phyloP scores from a whole-genome alignment of 176 grass and related monocot genomes.

The Avena eriantha region DNA sequence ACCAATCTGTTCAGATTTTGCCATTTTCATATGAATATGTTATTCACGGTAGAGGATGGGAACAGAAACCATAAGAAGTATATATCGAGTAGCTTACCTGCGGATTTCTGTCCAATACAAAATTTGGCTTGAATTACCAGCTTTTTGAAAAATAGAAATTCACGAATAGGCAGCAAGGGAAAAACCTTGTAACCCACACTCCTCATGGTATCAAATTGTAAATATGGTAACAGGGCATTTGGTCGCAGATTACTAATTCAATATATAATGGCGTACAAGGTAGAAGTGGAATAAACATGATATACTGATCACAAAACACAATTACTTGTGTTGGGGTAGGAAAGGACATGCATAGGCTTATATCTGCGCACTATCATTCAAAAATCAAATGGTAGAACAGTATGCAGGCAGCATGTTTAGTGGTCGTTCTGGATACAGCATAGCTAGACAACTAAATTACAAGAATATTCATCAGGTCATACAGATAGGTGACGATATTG shows the following conservation, averaged over 20 bases:
- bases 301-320: neutral
- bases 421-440: neutral
- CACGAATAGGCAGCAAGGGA: neutral
- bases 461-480: neutral
- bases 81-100: slow-evolving; percentile 1
- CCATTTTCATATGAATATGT: neutral
- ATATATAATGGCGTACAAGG: neutral
- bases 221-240: neutral
- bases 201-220: slow-evolving; percentile 5
- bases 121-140: neutral
- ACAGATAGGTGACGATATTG: slow-evolving; percentile 12
- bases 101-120: slow-evolving; percentile 10
- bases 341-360: neutral
- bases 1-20: neutral
- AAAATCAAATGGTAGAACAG: slow-evolving; percentile 11
- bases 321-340: neutral
- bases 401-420: neutral
- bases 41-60: neutral
- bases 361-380: neutral
- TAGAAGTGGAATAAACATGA: neutral
- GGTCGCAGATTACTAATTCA: slow-evolving; percentile 13
- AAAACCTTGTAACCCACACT: neutral
- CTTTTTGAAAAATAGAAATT: neutral
- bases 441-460: neutral
- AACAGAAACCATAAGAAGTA: slow-evolving; percentile 19